Conservation (phyloP, 2,329 filamentous ascomycete genomes). For the Scedosporium aurantiacum region DNA sequence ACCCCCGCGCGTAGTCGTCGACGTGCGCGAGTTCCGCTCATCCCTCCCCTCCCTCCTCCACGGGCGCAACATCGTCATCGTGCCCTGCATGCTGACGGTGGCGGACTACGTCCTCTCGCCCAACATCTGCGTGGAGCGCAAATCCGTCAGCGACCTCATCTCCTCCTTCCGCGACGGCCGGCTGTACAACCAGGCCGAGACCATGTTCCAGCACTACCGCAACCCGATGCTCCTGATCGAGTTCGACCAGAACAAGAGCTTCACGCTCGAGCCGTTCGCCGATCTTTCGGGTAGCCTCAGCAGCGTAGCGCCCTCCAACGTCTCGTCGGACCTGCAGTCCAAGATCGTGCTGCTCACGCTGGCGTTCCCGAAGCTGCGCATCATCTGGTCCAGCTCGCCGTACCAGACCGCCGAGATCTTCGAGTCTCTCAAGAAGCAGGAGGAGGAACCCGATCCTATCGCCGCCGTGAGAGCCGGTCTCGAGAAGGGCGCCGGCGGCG, state of each 20-base stretch:
- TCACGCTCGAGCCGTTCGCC: conserved; percentile 77
- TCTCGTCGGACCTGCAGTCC: conserved; percentile 67
- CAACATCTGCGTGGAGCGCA: conserved; percentile 85
- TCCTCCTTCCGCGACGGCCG: conserved; percentile 85
- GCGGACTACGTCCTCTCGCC: conserved; percentile 93
- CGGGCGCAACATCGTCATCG: conserved; percentile 74
- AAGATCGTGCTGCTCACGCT: conserved; percentile 88
- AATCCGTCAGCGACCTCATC: conserved; percentile 84
- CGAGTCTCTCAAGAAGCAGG: conserved; percentile 79
- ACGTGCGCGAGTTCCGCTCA: conserved; percentile 92
- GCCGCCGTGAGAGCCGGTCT: conserved; percentile 76
- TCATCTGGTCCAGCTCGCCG: conserved; percentile 88
- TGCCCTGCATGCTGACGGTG: conserved; percentile 92
- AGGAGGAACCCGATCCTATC: conserved; percentile 82
- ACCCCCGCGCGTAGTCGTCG: conserved; percentile 83
- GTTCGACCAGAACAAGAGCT: conserved; percentile 94
- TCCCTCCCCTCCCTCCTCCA: conserved; percentile 85
- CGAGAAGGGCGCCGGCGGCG: conserved; percentile 22
- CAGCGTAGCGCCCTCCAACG: conserved; percentile 48
- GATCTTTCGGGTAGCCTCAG: conserved; percentile 52
- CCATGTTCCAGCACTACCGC: conserved; percentile 90
- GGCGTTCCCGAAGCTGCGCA: conserved; percentile 76
- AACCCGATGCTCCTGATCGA: conserved; percentile 87
- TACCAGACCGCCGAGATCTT: conserved; percentile 98
- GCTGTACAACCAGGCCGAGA: conserved; percentile 82